Percentiles rank a stretch among this genome's conserved stretches.
phyloP scores from a whole-genome alignment of 2,329 filamentous ascomycete genomes.

The Daldinia sp. region DNA sequence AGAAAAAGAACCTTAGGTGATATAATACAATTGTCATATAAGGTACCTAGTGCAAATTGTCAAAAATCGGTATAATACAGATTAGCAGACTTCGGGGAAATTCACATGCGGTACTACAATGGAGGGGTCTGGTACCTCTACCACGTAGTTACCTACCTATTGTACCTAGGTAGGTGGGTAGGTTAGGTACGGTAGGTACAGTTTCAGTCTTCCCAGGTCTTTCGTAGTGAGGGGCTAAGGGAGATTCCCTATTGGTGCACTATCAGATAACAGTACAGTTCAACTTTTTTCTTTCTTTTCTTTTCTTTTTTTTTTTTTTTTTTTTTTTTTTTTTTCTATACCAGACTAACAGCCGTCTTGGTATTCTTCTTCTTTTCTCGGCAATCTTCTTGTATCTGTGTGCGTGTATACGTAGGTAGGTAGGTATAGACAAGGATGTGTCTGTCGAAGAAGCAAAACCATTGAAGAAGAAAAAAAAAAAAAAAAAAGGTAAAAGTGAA shows the following conservation, averaged over 20 bases:
- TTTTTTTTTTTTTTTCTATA: background rate
- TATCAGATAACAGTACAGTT: too few species aligned
- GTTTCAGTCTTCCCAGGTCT: background rate
- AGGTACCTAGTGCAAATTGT: slow-evolving; percentile 13
- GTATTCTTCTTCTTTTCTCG: background rate
- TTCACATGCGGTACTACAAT: slow-evolving; percentile 32
- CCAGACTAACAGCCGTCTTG: slow-evolving; percentile 19
- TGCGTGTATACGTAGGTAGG: slow-evolving; percentile 3
- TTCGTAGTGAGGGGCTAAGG: slow-evolving; percentile 28
- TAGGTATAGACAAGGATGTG: slow-evolving; percentile 15
- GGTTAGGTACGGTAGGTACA: background rate
- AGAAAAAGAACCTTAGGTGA: slow-evolving; percentile 9
- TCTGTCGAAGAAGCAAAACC: background rate
- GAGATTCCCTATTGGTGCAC: slow-evolving; percentile 30
- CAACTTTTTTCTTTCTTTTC: background rate
- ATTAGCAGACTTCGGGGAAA: slow-evolving; percentile 13
- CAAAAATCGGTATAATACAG: background rate
- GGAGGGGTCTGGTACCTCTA: slow-evolving; percentile 27
- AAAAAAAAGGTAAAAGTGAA: slow-evolving; percentile 19
- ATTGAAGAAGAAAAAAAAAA: slow-evolving; percentile 8
- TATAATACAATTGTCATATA: slow-evolving; percentile 39
- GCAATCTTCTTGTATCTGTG: background rate
- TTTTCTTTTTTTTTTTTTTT: background rate
- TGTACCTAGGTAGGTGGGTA: background rate
- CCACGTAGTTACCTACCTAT: background rate